These are phyloP conservation scores for Basipetospora chlamydospora DNA, from an alignment of 2,329 filamentous ascomycete species.

Conservation along the genomic window DNA sequence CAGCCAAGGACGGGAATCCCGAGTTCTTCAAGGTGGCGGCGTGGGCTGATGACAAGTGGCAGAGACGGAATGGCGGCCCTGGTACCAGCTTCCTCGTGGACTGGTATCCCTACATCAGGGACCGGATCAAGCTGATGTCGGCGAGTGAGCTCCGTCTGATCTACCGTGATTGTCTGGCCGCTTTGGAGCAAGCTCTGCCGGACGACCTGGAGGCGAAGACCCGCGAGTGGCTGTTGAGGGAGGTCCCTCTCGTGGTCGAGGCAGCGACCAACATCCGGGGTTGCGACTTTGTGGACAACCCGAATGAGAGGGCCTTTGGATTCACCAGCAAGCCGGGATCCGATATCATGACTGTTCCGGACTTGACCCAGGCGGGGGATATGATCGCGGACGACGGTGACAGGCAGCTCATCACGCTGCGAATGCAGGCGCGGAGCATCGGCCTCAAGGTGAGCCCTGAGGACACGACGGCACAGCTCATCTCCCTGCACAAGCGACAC, in stretches of 20 bases:
- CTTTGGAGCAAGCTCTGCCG: neutral
- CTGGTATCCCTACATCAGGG: constrained; percentile 1
- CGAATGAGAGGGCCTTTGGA: no score
- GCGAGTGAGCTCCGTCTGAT: neutral
- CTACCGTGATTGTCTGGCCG: neutral
- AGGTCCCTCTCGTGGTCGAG: no score
- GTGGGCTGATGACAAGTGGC: neutral
- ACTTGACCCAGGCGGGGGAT: no score
- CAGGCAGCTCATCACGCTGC: neutral
- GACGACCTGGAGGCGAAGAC: neutral
- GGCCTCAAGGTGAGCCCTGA: constrained; percentile 6
- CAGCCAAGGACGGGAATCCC: no score
- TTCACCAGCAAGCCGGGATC: no score
- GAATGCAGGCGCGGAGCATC: constrained; percentile 4
- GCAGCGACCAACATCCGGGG: no score
- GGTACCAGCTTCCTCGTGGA: neutral
- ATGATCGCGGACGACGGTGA: no score
- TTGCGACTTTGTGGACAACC: no score
- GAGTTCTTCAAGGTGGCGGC: no score
- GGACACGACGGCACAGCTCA: neutral
- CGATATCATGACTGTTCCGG: no score
- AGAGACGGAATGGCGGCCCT: neutral
- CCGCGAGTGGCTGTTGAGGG: no score
- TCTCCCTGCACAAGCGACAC: constrained; percentile 2
- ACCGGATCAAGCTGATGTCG: neutral